phyloP scores from a whole-genome alignment of 306 rosid species.

The Psophocarpus tetragonolobus region DNA sequence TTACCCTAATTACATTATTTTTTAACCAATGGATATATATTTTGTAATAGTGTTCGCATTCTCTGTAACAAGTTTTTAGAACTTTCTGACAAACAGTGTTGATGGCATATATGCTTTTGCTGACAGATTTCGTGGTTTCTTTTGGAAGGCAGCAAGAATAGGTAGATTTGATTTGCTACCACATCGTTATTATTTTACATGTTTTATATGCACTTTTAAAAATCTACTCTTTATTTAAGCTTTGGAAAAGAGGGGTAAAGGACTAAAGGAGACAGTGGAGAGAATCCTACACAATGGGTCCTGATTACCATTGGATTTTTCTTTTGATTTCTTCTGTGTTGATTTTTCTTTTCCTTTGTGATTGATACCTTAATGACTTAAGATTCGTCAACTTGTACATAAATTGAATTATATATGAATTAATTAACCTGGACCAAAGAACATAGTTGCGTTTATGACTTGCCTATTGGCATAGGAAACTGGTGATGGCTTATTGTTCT shows the following conservation, averaged over 20 bases:
- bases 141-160: conserved; percentile 79
- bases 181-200: neutral
- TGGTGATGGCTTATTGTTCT: neutral
- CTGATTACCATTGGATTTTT: neutral
- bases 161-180: conserved; percentile 41
- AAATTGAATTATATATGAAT: neutral
- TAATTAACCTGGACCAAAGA: neutral
- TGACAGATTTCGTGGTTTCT: conserved; percentile 71
- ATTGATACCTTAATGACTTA: neutral
- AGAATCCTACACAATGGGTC: neutral
- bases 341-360: neutral
- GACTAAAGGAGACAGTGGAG: conserved; percentile 6
- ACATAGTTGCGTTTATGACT: conserved; percentile 18
- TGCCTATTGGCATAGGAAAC: neutral
- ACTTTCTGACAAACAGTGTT: conserved; percentile 9
- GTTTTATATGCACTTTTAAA: neutral
- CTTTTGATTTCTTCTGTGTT: neutral
- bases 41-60: conserved; percentile 25
- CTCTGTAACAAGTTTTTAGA: neutral
- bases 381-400: neutral
- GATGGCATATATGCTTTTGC: conserved; percentile 23
- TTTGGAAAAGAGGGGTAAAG: neutral
- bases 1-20: neutral
- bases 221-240: neutral
- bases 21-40: neutral